Evolutionary conservation across 192 early-diverging fungal species (phyloP).

Genomic region (Linnemannia zychae): DNA sequence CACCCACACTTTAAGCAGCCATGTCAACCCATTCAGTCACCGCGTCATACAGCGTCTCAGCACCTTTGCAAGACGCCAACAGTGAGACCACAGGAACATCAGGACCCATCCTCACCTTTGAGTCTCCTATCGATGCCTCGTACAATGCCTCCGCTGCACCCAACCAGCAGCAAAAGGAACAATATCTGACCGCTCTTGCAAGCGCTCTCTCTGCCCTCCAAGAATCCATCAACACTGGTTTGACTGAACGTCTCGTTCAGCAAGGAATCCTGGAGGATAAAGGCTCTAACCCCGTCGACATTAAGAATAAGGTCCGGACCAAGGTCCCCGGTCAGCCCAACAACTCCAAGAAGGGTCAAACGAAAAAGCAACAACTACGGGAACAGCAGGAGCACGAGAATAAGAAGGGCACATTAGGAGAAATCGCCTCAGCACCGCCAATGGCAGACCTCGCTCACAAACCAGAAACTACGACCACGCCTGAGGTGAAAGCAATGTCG

Average conservation of each 20-base stretch:
- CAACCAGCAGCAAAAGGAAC: conserved; percentile 17
- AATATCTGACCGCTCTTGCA: conserved; percentile 29
- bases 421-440: not conserved
- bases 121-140: conserved; percentile 1
- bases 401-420: not conserved
- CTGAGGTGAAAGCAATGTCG: not conserved
- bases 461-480: not conserved
- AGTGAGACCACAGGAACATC: not conserved
- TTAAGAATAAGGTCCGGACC: conserved; percentile 46
- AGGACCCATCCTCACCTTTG: conserved; percentile 19
- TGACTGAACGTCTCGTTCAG: conserved; percentile 44
- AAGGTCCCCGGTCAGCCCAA: conserved; percentile 53
- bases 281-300: not conserved
- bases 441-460: not conserved
- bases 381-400: conserved; percentile 13
- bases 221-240: conserved; percentile 42
- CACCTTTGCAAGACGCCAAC: not conserved
- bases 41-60: conserved; percentile 18
- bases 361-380: conserved; percentile 44
- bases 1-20: not conserved
- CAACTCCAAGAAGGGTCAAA: conserved; percentile 46
- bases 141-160: not conserved
- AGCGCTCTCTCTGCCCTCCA: conserved; percentile 27
- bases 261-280: conserved; percentile 30
- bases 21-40: conserved; percentile 17